These are phyloP conservation scores for Auxenochlorella pyrenoidosa DNA, from an alignment of 139 green algal species.

Conservation along the genomic window DNA sequence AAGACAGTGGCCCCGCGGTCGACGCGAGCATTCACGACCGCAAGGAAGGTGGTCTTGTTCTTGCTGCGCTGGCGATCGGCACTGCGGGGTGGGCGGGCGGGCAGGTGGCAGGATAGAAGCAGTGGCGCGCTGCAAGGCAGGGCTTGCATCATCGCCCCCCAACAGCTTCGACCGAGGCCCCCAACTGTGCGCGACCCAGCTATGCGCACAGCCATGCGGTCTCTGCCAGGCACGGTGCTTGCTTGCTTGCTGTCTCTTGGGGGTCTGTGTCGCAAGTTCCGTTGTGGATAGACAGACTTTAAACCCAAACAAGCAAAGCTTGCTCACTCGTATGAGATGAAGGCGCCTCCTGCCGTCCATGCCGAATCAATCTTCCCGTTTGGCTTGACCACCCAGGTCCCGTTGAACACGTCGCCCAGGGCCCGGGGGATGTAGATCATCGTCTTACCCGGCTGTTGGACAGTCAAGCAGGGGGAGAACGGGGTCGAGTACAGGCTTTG, in stretches of 20 bases:
- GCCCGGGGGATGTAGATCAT: conserved; percentile 5
- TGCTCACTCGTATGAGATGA: conserved; percentile 14
- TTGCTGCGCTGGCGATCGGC: conserved; percentile 11
- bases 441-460: background rate
- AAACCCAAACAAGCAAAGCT: background rate
- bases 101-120: too few relatives aligned
- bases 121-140: too few relatives aligned
- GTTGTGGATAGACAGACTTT: too few relatives aligned
- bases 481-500: too few relatives aligned
- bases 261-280: too few relatives aligned
- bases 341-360: conserved; percentile 2
- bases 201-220: too few relatives aligned
- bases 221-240: too few relatives aligned
- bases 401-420: conserved; percentile 8
- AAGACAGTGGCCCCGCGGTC: background rate
- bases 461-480: background rate
- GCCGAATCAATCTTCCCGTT: background rate
- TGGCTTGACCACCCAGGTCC: background rate
- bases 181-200: too few relatives aligned
- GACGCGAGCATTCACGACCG: background rate
- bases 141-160: too few relatives aligned
- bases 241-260: too few relatives aligned
- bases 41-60: background rate
- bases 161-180: too few relatives aligned
- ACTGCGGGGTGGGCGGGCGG: background rate